phyloP scores from a whole-genome alignment of 164 flowering plant genomes.

The Pachysandra terminalis region DNA sequence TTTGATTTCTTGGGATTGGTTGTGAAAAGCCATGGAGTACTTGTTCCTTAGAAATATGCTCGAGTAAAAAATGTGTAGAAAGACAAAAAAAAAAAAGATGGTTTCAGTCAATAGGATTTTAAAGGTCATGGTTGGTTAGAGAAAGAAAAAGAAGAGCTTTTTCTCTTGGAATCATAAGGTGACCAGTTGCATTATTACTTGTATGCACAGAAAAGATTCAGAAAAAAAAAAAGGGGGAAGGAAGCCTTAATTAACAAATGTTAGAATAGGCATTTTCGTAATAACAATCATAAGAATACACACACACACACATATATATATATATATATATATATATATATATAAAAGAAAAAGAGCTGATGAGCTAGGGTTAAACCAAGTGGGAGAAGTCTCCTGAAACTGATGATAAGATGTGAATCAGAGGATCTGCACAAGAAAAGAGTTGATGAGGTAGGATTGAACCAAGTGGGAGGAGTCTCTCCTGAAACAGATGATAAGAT shows the following conservation, averaged over 20 bases:
- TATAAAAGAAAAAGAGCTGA: background rate
- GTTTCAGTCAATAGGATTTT: background rate
- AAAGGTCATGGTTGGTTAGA: background rate
- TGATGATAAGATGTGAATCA: conserved; percentile 1
- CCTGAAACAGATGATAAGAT: conserved; percentile 1
- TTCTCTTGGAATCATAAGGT: no score
- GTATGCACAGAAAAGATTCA: no score
- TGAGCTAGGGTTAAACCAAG: background rate
- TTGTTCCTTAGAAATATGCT: background rate
- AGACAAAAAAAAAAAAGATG: conserved; percentile 1
- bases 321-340: no score
- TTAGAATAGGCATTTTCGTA: no score
- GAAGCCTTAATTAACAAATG: no score
- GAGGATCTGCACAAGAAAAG: conserved; percentile 12
- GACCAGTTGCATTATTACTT: no score
- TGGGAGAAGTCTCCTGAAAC: background rate
- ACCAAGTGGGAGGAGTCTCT: no score
- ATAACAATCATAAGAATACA: no score
- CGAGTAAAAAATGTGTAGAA: background rate
- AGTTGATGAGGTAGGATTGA: no score
- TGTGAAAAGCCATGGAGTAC: background rate
- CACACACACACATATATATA: no score
- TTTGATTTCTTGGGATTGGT: conserved; percentile 4
- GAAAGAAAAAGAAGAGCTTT: background rate
- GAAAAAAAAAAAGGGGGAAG: no score